These are phyloP conservation scores for Colletotrichum sp. DNA, from an alignment of 2,329 filamentous ascomycete species.

Conservation along the genomic window DNA sequence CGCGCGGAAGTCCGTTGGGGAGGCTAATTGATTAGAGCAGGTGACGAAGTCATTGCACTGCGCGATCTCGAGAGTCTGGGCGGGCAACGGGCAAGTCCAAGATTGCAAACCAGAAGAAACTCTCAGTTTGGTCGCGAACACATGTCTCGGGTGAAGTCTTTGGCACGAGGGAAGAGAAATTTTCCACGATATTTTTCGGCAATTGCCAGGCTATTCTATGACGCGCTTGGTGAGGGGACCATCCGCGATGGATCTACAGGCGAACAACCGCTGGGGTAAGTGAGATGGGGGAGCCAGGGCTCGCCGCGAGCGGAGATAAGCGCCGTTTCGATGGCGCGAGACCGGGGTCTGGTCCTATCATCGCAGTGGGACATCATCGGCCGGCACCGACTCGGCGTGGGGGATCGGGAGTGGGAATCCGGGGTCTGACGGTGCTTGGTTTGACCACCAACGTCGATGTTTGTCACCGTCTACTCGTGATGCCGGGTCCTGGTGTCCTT, in stretches of 20 bases:
- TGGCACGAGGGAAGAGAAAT: neutral
- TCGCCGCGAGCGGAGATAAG: neutral
- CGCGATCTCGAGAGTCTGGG: neutral
- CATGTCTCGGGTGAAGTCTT: neutral
- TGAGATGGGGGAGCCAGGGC: neutral
- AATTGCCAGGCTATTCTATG: neutral
- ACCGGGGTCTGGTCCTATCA: constrained; percentile 11
- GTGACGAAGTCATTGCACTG: constrained; percentile 4
- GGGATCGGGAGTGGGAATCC: neutral
- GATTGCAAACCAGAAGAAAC: neutral
- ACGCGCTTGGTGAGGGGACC: neutral
- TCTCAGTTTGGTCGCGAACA: neutral
- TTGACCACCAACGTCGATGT: neutral
- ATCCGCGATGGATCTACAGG: neutral
- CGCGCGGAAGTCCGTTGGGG: constrained; percentile 2
- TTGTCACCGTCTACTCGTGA: neutral
- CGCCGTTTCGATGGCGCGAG: neutral
- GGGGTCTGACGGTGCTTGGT: neutral
- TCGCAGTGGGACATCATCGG: neutral
- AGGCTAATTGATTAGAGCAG: neutral
- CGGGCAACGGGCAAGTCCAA: neutral
- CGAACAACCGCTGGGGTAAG: neutral
- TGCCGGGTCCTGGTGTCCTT: neutral
- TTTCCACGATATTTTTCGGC: neutral
- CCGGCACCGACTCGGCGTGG: constrained; percentile 16